Percentiles rank a stretch among this genome's conserved stretches.
phyloP scores from a whole-genome alignment of 2,329 filamentous ascomycete genomes.

The Curvularia eragrostidis region DNA sequence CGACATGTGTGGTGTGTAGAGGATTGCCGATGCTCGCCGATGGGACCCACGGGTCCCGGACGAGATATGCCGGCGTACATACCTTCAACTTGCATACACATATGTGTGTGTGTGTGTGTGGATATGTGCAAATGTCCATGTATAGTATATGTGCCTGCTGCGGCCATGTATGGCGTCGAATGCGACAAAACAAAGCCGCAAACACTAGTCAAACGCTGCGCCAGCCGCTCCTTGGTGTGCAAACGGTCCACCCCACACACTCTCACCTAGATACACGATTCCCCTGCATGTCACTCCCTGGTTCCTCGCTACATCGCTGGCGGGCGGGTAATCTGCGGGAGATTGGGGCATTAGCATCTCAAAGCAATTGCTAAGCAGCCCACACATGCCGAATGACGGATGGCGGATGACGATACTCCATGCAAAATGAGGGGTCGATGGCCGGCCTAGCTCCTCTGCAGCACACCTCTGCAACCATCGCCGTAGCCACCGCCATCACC shows the following conservation, averaged over 20 bases:
- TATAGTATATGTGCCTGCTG: neutral
- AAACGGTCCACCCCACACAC: slow-evolving; percentile 26
- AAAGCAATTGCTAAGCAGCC: slow-evolving; percentile 4
- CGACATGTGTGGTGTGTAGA: neutral
- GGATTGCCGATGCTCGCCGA: slow-evolving; percentile 11
- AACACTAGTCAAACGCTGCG: slow-evolving; percentile 14
- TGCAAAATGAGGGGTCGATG: neutral
- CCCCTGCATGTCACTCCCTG: slow-evolving; percentile 12
- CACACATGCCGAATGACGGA: neutral
- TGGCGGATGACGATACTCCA: neutral
- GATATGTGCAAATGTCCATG: neutral
- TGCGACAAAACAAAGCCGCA: neutral
- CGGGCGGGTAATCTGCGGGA: slow-evolving; percentile 32
- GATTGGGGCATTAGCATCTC: slow-evolving; percentile 14
- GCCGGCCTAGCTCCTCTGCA: neutral
- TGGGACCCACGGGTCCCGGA: neutral
- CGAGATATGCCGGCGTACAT: neutral
- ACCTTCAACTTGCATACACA: neutral
- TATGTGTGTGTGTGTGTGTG: neutral
- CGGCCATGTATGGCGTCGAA: neutral
- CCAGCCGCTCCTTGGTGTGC: neutral
- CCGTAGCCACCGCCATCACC: neutral
- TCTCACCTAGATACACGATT: no score
- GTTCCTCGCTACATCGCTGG: neutral
- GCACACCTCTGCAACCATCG: slow-evolving; percentile 7